Evolutionary conservation across 805 yeast species (phyloP).

Genomic region (Candida chauliodis): DNA sequence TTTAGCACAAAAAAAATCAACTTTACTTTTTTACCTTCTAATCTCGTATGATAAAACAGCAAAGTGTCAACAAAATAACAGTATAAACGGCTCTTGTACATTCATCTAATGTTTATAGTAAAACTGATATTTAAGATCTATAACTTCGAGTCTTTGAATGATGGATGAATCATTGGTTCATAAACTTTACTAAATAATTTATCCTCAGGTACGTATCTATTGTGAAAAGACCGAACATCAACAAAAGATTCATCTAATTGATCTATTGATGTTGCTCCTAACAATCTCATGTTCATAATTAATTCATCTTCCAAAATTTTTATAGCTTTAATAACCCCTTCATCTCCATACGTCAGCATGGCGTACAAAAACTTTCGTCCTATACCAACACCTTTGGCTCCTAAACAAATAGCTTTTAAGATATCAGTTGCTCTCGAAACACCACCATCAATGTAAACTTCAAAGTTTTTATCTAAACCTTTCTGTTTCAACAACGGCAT

Average conservation of each 20-base stretch:
- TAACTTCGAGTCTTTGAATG: constrained; percentile 37
- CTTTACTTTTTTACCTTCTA: no score
- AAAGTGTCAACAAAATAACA: no score
- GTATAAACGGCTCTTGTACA: no score
- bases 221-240: constrained; percentile 48
- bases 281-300: constrained; percentile 59
- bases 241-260: constrained; percentile 58
- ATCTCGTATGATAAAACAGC: no score
- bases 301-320: constrained; percentile 60
- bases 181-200: constrained; percentile 53
- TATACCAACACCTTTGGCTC: constrained; percentile 73
- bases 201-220: constrained; percentile 52
- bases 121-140: no score
- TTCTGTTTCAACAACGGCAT: constrained; percentile 40
- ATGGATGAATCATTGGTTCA: constrained; percentile 50
- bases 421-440: constrained; percentile 73
- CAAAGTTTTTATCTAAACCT: constrained; percentile 47
- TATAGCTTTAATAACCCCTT: constrained; percentile 64
- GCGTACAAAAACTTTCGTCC: constrained; percentile 78
- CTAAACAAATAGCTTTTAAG: constrained; percentile 71
- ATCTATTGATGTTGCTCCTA: constrained; percentile 53
- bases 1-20: no score
- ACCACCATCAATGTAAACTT: constrained; percentile 74
- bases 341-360: constrained; percentile 76
- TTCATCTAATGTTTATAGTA: no score